phyloP scores from a whole-genome alignment of 805 yeast species.

The Kluyveromyces dobzhanskii region DNA sequence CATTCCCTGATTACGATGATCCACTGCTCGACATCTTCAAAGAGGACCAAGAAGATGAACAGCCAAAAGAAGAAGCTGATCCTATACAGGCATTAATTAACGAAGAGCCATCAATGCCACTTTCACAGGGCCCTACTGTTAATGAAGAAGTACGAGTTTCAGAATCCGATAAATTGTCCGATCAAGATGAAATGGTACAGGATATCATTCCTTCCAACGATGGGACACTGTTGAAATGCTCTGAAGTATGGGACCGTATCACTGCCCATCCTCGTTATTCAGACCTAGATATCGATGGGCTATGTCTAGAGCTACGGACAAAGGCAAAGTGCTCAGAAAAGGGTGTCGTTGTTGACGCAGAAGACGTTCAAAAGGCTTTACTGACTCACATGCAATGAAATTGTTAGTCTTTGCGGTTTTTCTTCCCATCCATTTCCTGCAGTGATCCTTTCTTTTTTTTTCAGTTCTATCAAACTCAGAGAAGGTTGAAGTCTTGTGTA shows the following conservation, averaged over 20 bases:
- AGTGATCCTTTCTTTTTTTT: too few relatives aligned
- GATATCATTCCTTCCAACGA: constrained; percentile 63
- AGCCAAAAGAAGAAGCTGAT: not conserved
- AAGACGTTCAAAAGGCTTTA: constrained; percentile 59
- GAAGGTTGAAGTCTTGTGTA: too few relatives aligned
- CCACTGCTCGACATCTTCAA: constrained; percentile 1
- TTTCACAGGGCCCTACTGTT: not conserved
- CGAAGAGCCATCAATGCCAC: constrained; percentile 3
- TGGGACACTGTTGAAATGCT: constrained; percentile 56
- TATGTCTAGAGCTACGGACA: constrained; percentile 78
- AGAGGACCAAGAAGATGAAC: not conserved
- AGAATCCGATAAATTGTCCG: not conserved
- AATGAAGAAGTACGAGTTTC: not conserved
- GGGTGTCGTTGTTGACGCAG: constrained; percentile 80
- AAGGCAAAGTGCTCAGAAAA: constrained; percentile 93
- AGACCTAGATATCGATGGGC: constrained; percentile 88
- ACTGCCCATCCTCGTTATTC: constrained; percentile 90
- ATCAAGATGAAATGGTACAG: not conserved
- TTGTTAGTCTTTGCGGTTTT: too few relatives aligned
- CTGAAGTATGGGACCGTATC: constrained; percentile 94
- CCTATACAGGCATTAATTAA: constrained; percentile 3
- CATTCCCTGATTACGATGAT: constrained; percentile 23
- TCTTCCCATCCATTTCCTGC: too few relatives aligned
- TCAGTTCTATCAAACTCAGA: too few relatives aligned
- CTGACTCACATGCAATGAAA: constrained; percentile 17